Evolutionary conservation across 225 moss, liverwort and hornwort species (phyloP), one percentile per base, ranked within the genome.

Genomic region (Sphagnum tenellum): DNA sequence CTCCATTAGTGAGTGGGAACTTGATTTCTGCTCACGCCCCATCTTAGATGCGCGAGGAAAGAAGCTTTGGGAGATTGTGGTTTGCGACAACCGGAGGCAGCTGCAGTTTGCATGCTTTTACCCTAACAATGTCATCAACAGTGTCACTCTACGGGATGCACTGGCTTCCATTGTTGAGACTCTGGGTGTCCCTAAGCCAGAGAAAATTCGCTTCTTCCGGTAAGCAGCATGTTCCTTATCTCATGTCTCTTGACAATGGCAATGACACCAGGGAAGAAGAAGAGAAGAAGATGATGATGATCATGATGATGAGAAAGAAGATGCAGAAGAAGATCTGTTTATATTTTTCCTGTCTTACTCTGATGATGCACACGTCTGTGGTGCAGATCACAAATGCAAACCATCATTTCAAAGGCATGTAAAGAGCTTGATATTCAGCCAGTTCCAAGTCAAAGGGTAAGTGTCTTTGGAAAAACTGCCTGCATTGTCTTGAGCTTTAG

Each of bases 371-470:
- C 29, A 29, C 29, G 29, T 29, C 29, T 29, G 29, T 29, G 45
- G 72, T 63, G 71, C 88, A 96, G 95, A 63, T 96, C 95, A 58
- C 95, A 96, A 78, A 96, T 96, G 95, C 95, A 96, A 72, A 92
- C 89, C 8, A 89, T 96, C 55, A 96, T 96, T 45, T 75, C 86
- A 7, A 96, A 96, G 77, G 95, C 95, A 44, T 92, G 95, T 73
- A 77, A 81, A 67, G 95, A 96, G 74, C 88, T 96, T 11, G 95
- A 96, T 52, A 96, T 96, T 71, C 92, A 89, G 76, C 86, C 92
- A 48, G 89, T 96, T 64, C 92, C 95, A 10, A 92, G 92, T 73
- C 92, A 87, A 75, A 76, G 95, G 71, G 95, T 96, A 77, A 12
- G 73, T 73, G 29, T 64, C 63, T 63, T 11, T 29, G 29, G 29